These are phyloP conservation scores for Didymella keratinophila DNA, from an alignment of 2,329 filamentous ascomycete genomes.

Conservation along the genomic window DNA sequence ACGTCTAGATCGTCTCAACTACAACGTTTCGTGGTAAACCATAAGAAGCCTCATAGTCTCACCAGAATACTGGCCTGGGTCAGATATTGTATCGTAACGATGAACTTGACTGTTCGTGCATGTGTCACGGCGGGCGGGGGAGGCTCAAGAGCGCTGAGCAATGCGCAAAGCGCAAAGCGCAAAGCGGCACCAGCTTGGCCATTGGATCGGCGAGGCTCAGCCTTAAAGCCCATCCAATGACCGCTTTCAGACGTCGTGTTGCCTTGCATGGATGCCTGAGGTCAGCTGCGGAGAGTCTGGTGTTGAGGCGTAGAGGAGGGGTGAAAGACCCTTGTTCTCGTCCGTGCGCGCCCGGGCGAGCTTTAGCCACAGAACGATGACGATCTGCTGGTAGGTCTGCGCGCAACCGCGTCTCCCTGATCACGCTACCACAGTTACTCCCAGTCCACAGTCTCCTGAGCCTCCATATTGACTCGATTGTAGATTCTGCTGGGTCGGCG, in stretches of 20 bases:
- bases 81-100: not conserved
- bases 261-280: constrained; percentile 25
- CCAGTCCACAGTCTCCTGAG: not conserved
- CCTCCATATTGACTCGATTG: not conserved
- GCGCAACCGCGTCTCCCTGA: constrained; percentile 8
- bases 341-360: constrained; percentile 7
- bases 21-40: not conserved
- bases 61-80: not conserved
- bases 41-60: not conserved
- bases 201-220: constrained; percentile 21
- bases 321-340: constrained; percentile 1
- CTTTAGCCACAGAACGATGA: constrained; percentile 26
- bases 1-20: not conserved
- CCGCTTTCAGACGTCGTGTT: constrained; percentile 5
- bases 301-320: constrained; percentile 23
- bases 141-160: constrained; percentile 17
- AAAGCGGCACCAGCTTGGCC: constrained; percentile 11
- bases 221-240: constrained; percentile 21
- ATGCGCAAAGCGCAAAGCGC: constrained; percentile 9
- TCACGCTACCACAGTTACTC: constrained; percentile 3
- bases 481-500: not conserved
- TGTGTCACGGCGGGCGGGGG: constrained; percentile 24
- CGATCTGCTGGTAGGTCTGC: constrained; percentile 3
- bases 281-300: constrained; percentile 28
- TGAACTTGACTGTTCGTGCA: constrained; percentile 3